Percentiles rank a stretch among this genome's conserved stretches.
These are phyloP conservation scores for Botryobasidium botryosum DNA, from an alignment of 768 basidiomycete species.

Conservation along the genomic window DNA sequence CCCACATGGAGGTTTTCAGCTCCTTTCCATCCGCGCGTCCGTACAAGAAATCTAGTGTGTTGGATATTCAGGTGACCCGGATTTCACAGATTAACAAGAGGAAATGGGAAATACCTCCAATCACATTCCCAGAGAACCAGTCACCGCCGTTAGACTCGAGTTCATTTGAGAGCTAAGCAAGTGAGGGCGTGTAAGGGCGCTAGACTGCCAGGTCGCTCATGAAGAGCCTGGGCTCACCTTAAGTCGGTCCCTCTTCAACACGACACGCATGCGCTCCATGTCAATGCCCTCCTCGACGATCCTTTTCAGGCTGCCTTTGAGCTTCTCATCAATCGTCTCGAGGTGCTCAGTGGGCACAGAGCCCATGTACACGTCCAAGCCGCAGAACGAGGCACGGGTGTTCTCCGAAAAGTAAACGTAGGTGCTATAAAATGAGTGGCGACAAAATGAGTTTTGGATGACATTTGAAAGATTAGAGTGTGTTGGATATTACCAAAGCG, in stretches of 20 bases:
- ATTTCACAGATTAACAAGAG: neutral
- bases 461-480: neutral
- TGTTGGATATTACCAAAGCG: constrained; percentile 49
- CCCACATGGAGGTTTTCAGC: constrained; percentile 53
- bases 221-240: constrained; percentile 33
- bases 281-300: constrained; percentile 67
- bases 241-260: constrained; percentile 75
- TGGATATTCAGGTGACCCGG: neutral
- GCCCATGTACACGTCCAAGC: constrained; percentile 60
- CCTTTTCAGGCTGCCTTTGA: constrained; percentile 49
- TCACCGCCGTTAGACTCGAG: constrained; percentile 74
- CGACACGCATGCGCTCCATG: constrained; percentile 76
- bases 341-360: constrained; percentile 74
- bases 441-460: no score
- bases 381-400: constrained; percentile 48
- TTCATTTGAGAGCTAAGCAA: constrained; percentile 55
- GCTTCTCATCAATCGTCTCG: constrained; percentile 46
- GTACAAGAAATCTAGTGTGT: constrained; percentile 53
- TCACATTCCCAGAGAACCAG: constrained; percentile 54
- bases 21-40: constrained; percentile 71
- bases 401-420: constrained; percentile 77
- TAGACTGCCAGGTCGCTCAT: neutral
- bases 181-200: constrained; percentile 2
- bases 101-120: constrained; percentile 22
- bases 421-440: constrained; percentile 30